A percentile compares a stretch with the other conserved stretches of the same genome.
Conservation (phyloP, 2,329 filamentous ascomycete species). For the Monilinia polystroma region DNA sequence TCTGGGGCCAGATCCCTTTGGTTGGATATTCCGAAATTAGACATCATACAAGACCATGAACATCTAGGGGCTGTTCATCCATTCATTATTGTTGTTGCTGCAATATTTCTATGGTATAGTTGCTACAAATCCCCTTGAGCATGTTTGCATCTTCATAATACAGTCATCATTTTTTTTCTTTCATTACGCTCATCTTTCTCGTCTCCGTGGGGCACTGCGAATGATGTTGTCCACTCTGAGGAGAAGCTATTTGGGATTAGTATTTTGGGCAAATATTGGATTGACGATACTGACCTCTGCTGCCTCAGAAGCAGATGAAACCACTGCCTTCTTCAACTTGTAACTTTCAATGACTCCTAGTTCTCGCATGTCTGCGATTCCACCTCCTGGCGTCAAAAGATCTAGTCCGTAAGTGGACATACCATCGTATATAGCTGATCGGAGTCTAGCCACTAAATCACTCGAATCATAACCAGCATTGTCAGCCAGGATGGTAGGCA, state of each 20-base stretch:
- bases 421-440: slow-evolving; percentile 93
- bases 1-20: too few relatives aligned
- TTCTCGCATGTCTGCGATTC: slow-evolving; percentile 93
- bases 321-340: slow-evolving; percentile 97
- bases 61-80: slow-evolving; percentile 20
- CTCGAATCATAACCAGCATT: slow-evolving; percentile 96
- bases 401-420: slow-evolving; percentile 91
- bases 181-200: slow-evolving; percentile 64
- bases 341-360: slow-evolving; percentile 95
- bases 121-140: slow-evolving; percentile 37
- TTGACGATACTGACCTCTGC: slow-evolving; percentile 69
- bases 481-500: slow-evolving; percentile 95
- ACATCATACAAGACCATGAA: slow-evolving; percentile 9
- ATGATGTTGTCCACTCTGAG: slow-evolving; percentile 98
- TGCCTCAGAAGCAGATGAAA: slow-evolving; percentile 92
- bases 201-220: slow-evolving; percentile 79
- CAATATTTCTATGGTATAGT: slow-evolving; percentile 41
- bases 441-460: slow-evolving; percentile 85
- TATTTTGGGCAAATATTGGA: slow-evolving; percentile 25
- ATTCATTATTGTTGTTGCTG: slow-evolving; percentile 29
- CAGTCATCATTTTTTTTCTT: slow-evolving; percentile 30
- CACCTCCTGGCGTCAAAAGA: slow-evolving; percentile 82
- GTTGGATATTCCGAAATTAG: background rate
- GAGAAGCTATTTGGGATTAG: slow-evolving; percentile 62
- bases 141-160: slow-evolving; percentile 37